Percentiles rank a stretch among this genome's conserved stretches.
phyloP scores from a whole-genome alignment of 78 protist genomes.

The Neovahlkampfia damariscottae region DNA sequence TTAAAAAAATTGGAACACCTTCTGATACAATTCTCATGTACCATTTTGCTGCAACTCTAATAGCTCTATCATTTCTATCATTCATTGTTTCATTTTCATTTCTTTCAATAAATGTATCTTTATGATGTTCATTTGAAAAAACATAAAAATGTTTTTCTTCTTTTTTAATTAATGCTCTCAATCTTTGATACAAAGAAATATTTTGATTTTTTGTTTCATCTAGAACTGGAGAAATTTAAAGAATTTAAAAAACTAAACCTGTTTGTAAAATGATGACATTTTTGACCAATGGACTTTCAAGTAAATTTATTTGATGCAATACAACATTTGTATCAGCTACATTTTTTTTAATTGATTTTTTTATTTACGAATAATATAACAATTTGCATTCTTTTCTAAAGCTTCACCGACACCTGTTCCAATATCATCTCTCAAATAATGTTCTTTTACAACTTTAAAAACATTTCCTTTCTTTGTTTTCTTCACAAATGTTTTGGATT shows the following conservation, averaged over 20 bases:
- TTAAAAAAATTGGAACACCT: conserved; percentile 17
- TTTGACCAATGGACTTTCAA: conserved; percentile 46
- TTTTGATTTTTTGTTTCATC: conserved; percentile 53
- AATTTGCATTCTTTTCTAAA: conserved; percentile 26
- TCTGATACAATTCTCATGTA: conserved; percentile 15
- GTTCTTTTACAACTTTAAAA: conserved; percentile 46
- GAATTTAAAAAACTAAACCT: too few species aligned
- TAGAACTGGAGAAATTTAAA: too few species aligned
- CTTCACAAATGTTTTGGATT: conserved; percentile 18
- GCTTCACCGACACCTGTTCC: conserved; percentile 39
- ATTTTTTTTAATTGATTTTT: neutral
- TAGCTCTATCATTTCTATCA: conserved; percentile 71
- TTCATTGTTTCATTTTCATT: conserved; percentile 49
- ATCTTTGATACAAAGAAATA: conserved; percentile 25
- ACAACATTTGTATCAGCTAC: conserved; percentile 72
- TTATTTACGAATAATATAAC: neutral
- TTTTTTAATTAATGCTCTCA: conserved; percentile 34
- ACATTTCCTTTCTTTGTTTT: conserved; percentile 35
- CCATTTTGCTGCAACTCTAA: conserved; percentile 46
- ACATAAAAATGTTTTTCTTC: conserved; percentile 41
- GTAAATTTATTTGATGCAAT: conserved; percentile 57
- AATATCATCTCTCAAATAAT: conserved; percentile 71
- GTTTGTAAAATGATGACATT: conserved; percentile 54
- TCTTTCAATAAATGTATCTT: conserved; percentile 17
- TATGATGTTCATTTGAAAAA: conserved; percentile 61